These are phyloP conservation scores for Tephrocybe sp. DNA, from an alignment of 768 basidiomycete genomes.

Conservation along the genomic window DNA sequence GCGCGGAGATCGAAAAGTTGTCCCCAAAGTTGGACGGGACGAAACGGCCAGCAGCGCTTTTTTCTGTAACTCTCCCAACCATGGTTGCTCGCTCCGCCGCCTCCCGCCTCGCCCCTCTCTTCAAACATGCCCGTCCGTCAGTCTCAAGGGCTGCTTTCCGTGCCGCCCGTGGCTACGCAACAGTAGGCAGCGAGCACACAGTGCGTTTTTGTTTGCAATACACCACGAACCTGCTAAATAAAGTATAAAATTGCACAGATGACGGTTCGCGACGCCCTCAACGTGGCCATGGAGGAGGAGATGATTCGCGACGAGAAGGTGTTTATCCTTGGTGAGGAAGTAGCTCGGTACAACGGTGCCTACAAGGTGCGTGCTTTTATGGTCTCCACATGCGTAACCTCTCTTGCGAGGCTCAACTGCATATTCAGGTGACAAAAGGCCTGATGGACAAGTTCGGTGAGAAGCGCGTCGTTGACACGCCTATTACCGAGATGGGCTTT, in stretches of 20 bases:
- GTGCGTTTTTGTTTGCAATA: slow-evolving; percentile 30
- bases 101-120: slow-evolving; percentile 60
- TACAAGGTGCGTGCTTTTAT: slow-evolving; percentile 69
- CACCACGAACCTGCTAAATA: slow-evolving; percentile 4
- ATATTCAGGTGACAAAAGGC: slow-evolving; percentile 88
- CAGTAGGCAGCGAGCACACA: slow-evolving; percentile 47
- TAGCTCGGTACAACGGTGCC: slow-evolving; percentile 97
- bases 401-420: background rate
- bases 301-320: slow-evolving; percentile 96
- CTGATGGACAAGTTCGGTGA: slow-evolving; percentile 99
- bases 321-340: slow-evolving; percentile 96
- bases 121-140: slow-evolving; percentile 52
- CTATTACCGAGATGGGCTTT: slow-evolving; percentile 98
- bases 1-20: slow-evolving; percentile 18
- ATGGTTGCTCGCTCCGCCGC: slow-evolving; percentile 69
- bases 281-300: slow-evolving; percentile 98
- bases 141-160: slow-evolving; percentile 41
- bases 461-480: slow-evolving; percentile 96
- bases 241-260: slow-evolving; percentile 54
- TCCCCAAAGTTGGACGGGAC: slow-evolving; percentile 17
- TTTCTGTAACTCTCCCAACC: slow-evolving; percentile 30
- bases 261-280: slow-evolving; percentile 98
- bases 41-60: slow-evolving; percentile 20
- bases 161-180: slow-evolving; percentile 61
- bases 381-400: background rate